These are phyloP conservation scores for Mycena chlorophos DNA, from an alignment of 768 basidiomycete genomes.

Conservation along the genomic window DNA sequence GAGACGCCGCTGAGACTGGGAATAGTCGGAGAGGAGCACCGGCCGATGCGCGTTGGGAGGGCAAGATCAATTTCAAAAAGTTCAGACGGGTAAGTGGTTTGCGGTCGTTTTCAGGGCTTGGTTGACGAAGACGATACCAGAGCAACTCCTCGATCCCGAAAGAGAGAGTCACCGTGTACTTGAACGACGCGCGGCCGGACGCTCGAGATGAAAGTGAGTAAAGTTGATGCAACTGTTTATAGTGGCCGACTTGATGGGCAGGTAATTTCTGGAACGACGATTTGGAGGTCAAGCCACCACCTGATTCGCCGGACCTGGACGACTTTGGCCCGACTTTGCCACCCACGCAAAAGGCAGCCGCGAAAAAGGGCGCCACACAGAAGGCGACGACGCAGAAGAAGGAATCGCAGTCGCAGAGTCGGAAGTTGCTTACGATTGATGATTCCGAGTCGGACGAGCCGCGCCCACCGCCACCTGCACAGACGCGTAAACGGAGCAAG, in stretches of 20 bases:
- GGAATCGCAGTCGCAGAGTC: conserved; percentile 27
- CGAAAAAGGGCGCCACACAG: too few species aligned
- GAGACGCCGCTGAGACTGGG: conserved; percentile 18
- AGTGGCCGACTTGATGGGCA: conserved; percentile 35
- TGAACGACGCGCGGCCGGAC: background rate
- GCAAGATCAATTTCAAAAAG: conserved; percentile 71
- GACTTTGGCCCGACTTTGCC: conserved; percentile 24
- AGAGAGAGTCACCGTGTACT: background rate
- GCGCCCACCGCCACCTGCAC: conserved; percentile 17
- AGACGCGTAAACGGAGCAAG: conserved; percentile 29
- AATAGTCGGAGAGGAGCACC: conserved; percentile 7
- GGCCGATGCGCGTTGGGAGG: conserved; percentile 43
- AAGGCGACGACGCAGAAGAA: conserved; percentile 17
- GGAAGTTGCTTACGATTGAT: conserved; percentile 35
- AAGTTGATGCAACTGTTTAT: background rate
- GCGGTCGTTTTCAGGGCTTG: background rate
- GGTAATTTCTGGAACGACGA: conserved; percentile 57
- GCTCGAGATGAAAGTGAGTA: background rate
- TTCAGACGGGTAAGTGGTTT: conserved; percentile 62
- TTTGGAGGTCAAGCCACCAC: conserved; percentile 23
- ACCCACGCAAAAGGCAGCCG: conserved; percentile 18
- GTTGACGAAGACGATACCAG: background rate
- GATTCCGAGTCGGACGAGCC: conserved; percentile 38
- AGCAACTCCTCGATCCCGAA: background rate
- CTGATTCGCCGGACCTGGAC: conserved; percentile 19